Conservation (phyloP, 495 filamentous ascomycete species). For the Aspergillus wentii region DNA sequence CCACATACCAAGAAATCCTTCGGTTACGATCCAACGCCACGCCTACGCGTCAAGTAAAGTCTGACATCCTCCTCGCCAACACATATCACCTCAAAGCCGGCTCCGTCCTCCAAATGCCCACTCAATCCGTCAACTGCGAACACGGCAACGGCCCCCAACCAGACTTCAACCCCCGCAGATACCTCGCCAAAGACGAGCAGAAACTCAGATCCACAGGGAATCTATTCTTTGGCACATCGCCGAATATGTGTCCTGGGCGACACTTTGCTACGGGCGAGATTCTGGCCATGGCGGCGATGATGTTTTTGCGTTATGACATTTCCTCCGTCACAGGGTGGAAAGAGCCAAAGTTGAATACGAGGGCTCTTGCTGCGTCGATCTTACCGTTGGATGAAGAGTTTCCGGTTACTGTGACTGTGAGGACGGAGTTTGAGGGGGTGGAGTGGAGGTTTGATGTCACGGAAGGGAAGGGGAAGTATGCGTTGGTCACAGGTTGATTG, state of each 20-base stretch:
- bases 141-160: conserved; percentile 23
- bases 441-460: conserved; percentile 19
- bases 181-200: conserved; percentile 12
- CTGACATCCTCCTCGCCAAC: conserved; percentile 28
- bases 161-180: conserved; percentile 29
- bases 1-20: conserved; percentile 35
- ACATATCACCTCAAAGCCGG: conserved; percentile 25
- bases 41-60: conserved; percentile 19
- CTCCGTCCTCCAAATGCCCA: conserved; percentile 21
- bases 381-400: conserved; percentile 10
- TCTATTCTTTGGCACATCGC: conserved; percentile 38
- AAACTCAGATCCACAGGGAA: conserved; percentile 22
- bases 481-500: too few relatives aligned
- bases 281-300: conserved; percentile 26
- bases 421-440: conserved; percentile 17
- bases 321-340: conserved; percentile 16
- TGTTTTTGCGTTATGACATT: conserved; percentile 38
- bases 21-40: conserved; percentile 18
- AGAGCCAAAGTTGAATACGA: conserved; percentile 12
- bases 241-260: conserved; percentile 40
- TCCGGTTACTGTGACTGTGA: conserved; percentile 9
- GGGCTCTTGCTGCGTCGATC: conserved; percentile 15
- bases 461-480: conserved; percentile 20
- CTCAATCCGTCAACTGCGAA: conserved; percentile 12
- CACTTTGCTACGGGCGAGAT: conserved; percentile 44